Evolutionary conservation across 2,329 filamentous ascomycete genomes (phyloP), one percentile per base, ranked within the genome.

Genomic region (Orbilia blumenaviensis): DNA sequence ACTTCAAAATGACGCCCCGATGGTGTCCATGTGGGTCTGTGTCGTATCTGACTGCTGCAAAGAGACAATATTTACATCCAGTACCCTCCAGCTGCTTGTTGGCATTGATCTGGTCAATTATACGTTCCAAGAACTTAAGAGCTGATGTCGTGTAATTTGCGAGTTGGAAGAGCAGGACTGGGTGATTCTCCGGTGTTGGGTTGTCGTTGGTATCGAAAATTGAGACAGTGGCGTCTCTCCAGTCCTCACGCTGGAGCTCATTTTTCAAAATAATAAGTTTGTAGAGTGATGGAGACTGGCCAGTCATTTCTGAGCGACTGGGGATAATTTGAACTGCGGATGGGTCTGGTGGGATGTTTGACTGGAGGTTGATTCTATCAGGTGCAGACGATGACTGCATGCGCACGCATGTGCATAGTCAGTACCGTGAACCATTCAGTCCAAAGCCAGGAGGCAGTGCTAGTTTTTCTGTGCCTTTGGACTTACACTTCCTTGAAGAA

Each of bases 251-350:
- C 21, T 56, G 52, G 52, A 56, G 52, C 16, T 71, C 66, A 14
- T 62, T 61, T 25, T 10, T 46, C 7, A 63, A 16, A n/a, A 71
- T 41, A 23, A 71, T 42, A 23, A 71, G 29, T n/a, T 71, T 71
- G 34, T 71, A 71, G 18, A 60, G 42, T 42, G 41, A 69, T 42
- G 66, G 66, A 14, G 48, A 29, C 8, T 27, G 44, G 12, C 21
- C 46, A 2, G 52, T 6, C 63, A 67, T 58, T 34, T 46, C 32
- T 56, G 16, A 12, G 14, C 29, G 9, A 4, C 23, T 23, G n/a
- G 14, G 9, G 50, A 21, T 34, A 18, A 2, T 56, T 25, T 34
- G 29, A 10, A 32, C n/a, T 56, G 18, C 14, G 32, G 52, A 38
- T 38, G 52, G 32, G n/a, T 56, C 32, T 25, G 32, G 52, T 6